Evolutionary conservation across 768 basidiomycete species (phyloP).

Genomic region (Suillus decipiens): DNA sequence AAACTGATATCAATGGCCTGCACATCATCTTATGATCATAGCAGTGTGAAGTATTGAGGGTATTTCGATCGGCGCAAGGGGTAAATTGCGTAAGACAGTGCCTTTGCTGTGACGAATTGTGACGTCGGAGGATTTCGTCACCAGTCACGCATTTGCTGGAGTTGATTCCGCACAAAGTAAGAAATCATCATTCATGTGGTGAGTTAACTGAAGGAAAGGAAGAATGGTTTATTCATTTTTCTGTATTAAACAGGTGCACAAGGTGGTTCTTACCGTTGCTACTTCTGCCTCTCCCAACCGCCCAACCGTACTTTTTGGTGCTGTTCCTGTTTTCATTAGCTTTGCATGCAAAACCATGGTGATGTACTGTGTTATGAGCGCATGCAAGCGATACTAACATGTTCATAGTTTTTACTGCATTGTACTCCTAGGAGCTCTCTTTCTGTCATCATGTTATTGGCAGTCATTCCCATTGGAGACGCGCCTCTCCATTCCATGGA

Average conservation of each 20-base stretch:
- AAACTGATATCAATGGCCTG: not conserved
- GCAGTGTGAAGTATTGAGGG: too few species aligned
- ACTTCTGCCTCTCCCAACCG: slow-evolving; percentile 75
- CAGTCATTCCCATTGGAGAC: slow-evolving; percentile 72
- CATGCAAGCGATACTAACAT: slow-evolving; percentile 15
- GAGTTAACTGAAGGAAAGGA: slow-evolving; percentile 27
- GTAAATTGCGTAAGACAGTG: too few species aligned
- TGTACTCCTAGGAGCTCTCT: slow-evolving; percentile 76
- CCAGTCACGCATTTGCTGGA: not conserved
- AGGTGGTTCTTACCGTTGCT: slow-evolving; percentile 83
- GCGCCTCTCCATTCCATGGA: slow-evolving; percentile 64
- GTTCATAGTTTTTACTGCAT: slow-evolving; percentile 80
- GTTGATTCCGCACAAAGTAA: not conserved
- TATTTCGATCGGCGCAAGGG: too few species aligned
- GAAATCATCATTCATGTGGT: slow-evolving; percentile 56
- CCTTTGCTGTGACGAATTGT: not conserved
- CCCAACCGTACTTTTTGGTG: slow-evolving; percentile 77
- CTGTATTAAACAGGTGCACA: slow-evolving; percentile 61
- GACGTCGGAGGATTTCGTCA: not conserved
- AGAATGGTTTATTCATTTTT: slow-evolving; percentile 3
- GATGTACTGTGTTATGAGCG: slow-evolving; percentile 26
- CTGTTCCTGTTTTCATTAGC: slow-evolving; percentile 77
- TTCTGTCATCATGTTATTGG: slow-evolving; percentile 89
- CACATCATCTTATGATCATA: not conserved
- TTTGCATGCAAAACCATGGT: slow-evolving; percentile 86